Evolutionary conservation across 2,329 filamentous ascomycete genomes (phyloP).

Genomic region (Coniochaeta hoffmannii): DNA sequence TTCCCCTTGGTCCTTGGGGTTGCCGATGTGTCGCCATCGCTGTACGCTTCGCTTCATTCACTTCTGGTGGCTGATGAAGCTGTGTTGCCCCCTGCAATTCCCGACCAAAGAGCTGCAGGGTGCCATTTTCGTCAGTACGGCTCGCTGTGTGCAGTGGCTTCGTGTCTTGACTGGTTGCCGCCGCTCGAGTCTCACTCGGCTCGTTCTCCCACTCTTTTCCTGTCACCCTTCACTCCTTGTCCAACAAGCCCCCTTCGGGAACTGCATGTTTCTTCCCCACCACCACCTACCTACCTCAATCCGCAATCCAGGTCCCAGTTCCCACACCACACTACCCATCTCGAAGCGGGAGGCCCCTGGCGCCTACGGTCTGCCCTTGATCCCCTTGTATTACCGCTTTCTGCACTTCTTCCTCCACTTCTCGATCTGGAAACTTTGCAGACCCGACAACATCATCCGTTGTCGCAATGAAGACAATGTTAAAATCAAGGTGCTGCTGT

Average conservation of each 20-base stretch:
- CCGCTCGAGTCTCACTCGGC: not conserved
- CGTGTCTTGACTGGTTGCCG: not conserved
- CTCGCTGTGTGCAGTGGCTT: not conserved
- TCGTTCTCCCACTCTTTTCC: not conserved
- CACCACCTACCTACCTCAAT: too few species aligned
- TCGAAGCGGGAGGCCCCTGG: not conserved
- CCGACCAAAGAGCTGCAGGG: not conserved
- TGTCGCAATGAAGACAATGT: slow-evolving; percentile 29
- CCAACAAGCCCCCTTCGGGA: not conserved
- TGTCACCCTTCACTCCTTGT: not conserved
- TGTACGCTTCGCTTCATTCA: not conserved
- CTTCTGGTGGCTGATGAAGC: not conserved
- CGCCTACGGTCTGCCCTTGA: not conserved
- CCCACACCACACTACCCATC: not conserved
- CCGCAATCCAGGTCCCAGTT: not conserved
- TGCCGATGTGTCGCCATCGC: not conserved
- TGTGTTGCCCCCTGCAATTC: not conserved
- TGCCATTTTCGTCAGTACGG: not conserved
- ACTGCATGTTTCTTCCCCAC: not conserved
- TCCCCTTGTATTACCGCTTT: not conserved
- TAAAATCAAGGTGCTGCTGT: slow-evolving; percentile 31
- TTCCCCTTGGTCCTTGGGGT: not conserved
- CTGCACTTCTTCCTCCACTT: not conserved
- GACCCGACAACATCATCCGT: slow-evolving; percentile 21
- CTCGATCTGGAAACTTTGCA: slow-evolving; percentile 2